phyloP scores from a whole-genome alignment of 306 rosid genomes.

The Datisca glomerata region DNA sequence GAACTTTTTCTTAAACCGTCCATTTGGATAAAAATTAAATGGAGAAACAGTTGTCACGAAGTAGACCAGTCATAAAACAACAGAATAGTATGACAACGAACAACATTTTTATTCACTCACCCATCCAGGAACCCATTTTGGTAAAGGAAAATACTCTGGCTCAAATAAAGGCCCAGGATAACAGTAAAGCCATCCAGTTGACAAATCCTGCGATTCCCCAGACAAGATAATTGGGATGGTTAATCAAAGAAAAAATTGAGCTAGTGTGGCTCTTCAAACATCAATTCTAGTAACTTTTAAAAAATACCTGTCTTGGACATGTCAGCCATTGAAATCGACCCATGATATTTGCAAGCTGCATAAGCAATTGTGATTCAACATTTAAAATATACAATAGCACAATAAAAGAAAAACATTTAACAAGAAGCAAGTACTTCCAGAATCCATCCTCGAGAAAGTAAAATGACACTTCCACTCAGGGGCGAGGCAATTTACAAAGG shows the following conservation, averaged over 20 bases:
- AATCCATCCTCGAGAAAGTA: too few relatives aligned
- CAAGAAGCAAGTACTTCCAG: too few relatives aligned
- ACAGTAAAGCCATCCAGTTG: constrained; percentile 90
- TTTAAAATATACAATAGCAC: background rate
- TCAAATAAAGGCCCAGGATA: constrained; percentile 84
- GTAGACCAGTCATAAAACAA: background rate
- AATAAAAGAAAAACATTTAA: too few relatives aligned
- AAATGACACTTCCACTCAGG: too few relatives aligned
- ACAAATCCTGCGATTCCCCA: constrained; percentile 57
- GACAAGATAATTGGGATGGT: too few relatives aligned
- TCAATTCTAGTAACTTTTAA: background rate
- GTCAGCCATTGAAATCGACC: constrained; percentile 86
- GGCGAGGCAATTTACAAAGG: too few relatives aligned
- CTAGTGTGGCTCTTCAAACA: background rate
- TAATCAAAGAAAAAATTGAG: too few relatives aligned
- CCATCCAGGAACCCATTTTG: constrained; percentile 61
- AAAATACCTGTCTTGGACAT: constrained; percentile 85
- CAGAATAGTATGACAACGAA: too few relatives aligned
- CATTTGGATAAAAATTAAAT: too few relatives aligned
- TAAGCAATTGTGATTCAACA: constrained; percentile 18
- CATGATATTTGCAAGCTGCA: constrained; percentile 91
- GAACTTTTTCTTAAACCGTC: too few relatives aligned
- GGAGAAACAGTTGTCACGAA: too few relatives aligned
- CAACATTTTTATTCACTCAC: constrained; percentile 48
- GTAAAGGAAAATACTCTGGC: constrained; percentile 48